Conservation (phyloP, 441 rosid genomes). For the Jatropha podagrica region DNA sequence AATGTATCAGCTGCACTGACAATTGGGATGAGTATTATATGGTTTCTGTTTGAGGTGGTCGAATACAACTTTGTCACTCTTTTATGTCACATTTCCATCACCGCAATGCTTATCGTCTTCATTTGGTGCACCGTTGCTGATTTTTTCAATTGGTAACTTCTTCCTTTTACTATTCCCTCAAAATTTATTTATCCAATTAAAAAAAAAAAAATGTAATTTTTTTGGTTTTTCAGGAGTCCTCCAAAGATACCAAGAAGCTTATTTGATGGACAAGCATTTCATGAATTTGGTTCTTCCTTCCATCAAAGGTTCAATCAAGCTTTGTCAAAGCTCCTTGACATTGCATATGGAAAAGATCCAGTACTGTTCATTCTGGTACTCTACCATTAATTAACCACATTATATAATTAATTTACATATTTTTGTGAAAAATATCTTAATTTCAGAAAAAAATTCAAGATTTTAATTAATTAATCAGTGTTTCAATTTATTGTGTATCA, state of each 20-base stretch:
- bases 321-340: conserved; percentile 41
- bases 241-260: conserved; percentile 48
- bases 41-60: conserved; percentile 83
- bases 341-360: conserved; percentile 67
- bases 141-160: conserved; percentile 55
- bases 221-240: conserved; percentile 43
- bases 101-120: conserved; percentile 68
- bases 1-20: conserved; percentile 50
- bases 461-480: background rate
- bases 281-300: conserved; percentile 39
- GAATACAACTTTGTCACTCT: conserved; percentile 83
- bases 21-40: conserved; percentile 52
- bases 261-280: conserved; percentile 42
- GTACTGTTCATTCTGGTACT: conserved; percentile 54
- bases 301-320: conserved; percentile 43
- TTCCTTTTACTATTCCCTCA: background rate
- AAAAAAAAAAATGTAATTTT: background rate
- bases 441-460: background rate
- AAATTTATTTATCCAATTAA: no score
- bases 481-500: conserved; percentile 18
- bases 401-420: no score
- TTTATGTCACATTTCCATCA: conserved; percentile 62
- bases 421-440: no score
- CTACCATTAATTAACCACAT: background rate
- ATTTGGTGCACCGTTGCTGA: conserved; percentile 59